Evolutionary conservation across 1,284 basidiomycete genomes (phyloP).

Genomic region (Xerocomus nothofagi): DNA sequence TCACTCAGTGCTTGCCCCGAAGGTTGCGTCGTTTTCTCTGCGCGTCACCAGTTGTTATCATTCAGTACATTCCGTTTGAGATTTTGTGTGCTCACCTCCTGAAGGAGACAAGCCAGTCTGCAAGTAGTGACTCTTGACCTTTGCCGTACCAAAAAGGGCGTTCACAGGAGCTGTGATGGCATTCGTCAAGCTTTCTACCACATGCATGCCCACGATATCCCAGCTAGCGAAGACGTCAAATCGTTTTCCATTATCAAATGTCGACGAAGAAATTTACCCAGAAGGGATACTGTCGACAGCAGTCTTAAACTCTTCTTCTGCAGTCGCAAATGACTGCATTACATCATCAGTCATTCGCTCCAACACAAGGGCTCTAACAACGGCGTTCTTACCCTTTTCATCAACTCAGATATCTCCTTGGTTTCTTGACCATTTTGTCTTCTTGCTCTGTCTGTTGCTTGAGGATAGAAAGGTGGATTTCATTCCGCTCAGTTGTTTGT

Average conservation of each 20-base stretch:
- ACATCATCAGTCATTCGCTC: background rate
- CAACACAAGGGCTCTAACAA: background rate
- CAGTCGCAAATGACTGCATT: slow-evolving; percentile 12
- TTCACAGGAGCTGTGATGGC: slow-evolving; percentile 14
- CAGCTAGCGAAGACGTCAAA: slow-evolving; percentile 8
- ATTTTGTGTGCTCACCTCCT: background rate
- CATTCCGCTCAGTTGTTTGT: slow-evolving; percentile 10
- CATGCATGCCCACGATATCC: slow-evolving; percentile 18
- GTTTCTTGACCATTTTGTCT: slow-evolving; percentile 12
- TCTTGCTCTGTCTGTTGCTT: slow-evolving; percentile 12
- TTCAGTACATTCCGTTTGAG: background rate
- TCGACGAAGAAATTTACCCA: slow-evolving; percentile 5
- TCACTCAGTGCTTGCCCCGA: slow-evolving; percentile 18
- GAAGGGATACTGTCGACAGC: slow-evolving; percentile 15
- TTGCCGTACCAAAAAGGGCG: slow-evolving; percentile 10
- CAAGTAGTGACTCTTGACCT: slow-evolving; percentile 8
- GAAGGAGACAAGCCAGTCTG: slow-evolving; percentile 9
- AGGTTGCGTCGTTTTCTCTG: slow-evolving; percentile 10
- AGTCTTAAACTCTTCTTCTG: slow-evolving; percentile 15
- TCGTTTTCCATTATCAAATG: background rate
- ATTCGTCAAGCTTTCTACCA: slow-evolving; percentile 16
- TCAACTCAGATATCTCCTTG: slow-evolving; percentile 16
- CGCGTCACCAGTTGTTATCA: background rate
- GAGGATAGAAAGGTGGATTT: slow-evolving; percentile 14
- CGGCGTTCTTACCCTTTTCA: slow-evolving; percentile 13